Evolutionary conservation across 352 stramenopile genomes (phyloP).

Genomic region (Globisporangium middletonii): DNA sequence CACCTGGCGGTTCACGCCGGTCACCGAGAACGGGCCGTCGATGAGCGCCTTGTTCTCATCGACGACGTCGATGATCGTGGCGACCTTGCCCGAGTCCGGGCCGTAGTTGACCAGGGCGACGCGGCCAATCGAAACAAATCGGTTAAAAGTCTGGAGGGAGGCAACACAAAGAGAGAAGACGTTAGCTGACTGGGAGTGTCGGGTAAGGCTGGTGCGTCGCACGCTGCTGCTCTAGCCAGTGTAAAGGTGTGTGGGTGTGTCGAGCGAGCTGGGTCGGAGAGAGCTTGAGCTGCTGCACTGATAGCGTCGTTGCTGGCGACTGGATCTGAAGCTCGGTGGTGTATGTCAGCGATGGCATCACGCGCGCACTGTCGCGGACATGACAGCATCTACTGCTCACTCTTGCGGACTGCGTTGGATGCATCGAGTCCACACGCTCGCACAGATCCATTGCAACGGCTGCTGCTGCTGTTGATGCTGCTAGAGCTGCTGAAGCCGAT

Average conservation of each 20-base stretch:
- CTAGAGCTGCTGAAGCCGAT: no score
- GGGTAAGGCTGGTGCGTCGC: neutral
- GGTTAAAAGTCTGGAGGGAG: slow-evolving; percentile 91
- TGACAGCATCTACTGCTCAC: no score
- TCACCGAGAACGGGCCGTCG: slow-evolving; percentile 93
- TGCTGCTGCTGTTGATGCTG: neutral
- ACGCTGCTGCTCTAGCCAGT: neutral
- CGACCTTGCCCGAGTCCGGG: slow-evolving; percentile 95
- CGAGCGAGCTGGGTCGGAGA: neutral
- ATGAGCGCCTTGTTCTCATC: slow-evolving; percentile 99
- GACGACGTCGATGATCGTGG: slow-evolving; percentile 99
- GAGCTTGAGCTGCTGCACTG: neutral
- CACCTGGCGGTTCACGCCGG: slow-evolving; percentile 96
- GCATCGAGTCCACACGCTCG: neutral
- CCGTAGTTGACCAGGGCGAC: slow-evolving; percentile 99
- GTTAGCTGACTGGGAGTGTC: slow-evolving; percentile 1
- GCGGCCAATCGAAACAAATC: slow-evolving; percentile 99
- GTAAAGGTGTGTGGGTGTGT: neutral
- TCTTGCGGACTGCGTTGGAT: no score
- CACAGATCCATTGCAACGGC: neutral
- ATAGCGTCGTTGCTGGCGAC: no score
- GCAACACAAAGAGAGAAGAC: neutral
- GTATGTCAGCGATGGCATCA: no score
- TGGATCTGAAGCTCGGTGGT: no score
- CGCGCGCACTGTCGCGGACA: no score